These are phyloP conservation scores for Aspergillus caelatus DNA, from an alignment of 2,329 filamentous ascomycete species.

Conservation along the genomic window DNA sequence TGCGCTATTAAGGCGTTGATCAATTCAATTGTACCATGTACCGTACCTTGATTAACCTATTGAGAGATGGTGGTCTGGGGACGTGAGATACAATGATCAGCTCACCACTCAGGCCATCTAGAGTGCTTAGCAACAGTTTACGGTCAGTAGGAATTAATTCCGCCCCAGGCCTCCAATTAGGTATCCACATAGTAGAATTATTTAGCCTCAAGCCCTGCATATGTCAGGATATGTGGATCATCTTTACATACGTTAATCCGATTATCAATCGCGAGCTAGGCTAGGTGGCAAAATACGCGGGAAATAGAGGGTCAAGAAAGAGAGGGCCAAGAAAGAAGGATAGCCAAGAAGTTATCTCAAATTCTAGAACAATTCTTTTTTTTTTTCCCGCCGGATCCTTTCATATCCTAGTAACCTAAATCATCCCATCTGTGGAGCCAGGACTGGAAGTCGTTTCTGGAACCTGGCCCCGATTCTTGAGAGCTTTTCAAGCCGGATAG, in stretches of 20 bases:
- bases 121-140: not conserved
- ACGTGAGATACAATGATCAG: not conserved
- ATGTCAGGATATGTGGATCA: not conserved
- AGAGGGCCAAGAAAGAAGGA: not conserved
- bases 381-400: not conserved
- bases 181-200: not conserved
- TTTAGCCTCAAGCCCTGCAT: no score
- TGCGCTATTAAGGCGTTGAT: not conserved
- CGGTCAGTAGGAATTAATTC: not conserved
- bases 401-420: no score
- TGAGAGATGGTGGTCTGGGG: not conserved
- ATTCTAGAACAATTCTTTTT: not conserved
- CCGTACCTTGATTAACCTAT: no score
- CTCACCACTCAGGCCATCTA: not conserved
- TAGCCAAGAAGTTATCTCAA: not conserved
- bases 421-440: no score
- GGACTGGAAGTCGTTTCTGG: no score
- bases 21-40: no score
- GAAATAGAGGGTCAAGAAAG: not conserved
- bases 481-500: no score
- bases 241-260: no score
- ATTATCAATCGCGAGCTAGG: not conserved
- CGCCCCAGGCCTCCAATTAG: not conserved
- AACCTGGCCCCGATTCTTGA: no score
- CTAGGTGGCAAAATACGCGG: not conserved